phyloP scores from a whole-genome alignment of 257 asterid genomes.

The Thymus quinquecostatus region DNA sequence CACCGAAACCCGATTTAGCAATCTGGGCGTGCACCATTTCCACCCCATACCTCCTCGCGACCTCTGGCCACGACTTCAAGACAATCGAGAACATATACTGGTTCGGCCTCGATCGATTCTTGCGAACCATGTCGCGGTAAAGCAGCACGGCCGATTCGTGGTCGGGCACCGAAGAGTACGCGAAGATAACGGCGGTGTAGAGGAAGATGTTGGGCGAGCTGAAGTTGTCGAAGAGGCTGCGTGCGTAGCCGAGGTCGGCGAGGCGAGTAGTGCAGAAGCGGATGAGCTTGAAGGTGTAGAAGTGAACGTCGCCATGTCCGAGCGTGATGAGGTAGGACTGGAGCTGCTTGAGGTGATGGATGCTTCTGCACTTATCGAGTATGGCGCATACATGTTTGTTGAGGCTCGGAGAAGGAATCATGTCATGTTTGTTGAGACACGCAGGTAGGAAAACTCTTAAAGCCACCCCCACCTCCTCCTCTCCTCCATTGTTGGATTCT shows the following conservation, averaged over 20 bases:
- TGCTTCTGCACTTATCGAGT: slow-evolving; percentile 55
- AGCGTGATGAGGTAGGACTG: slow-evolving; percentile 67
- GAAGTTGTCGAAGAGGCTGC: slow-evolving; percentile 65
- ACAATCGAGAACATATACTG: slow-evolving; percentile 63
- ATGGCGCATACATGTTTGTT: slow-evolving; percentile 49
- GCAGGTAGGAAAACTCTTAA: background rate
- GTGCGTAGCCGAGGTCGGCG: slow-evolving; percentile 58
- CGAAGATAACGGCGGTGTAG: slow-evolving; percentile 61
- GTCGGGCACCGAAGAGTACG: slow-evolving; percentile 47
- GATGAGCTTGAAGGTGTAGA: slow-evolving; percentile 77
- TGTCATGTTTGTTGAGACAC: slow-evolving; percentile 24
- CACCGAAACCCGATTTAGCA: slow-evolving; percentile 55
- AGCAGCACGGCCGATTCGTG: slow-evolving; percentile 54
- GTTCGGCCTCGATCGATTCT: slow-evolving; percentile 57
- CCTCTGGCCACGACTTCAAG: slow-evolving; percentile 64
- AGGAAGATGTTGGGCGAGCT: slow-evolving; percentile 57
- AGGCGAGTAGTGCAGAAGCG: slow-evolving; percentile 67
- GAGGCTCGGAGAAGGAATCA: slow-evolving; percentile 51
- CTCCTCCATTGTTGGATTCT: too few relatives aligned
- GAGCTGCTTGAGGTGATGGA: slow-evolving; percentile 70
- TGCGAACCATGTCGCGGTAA: slow-evolving; percentile 64
- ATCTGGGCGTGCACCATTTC: slow-evolving; percentile 69
- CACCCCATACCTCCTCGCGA: slow-evolving; percentile 50
- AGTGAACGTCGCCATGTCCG: slow-evolving; percentile 69
- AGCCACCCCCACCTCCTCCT: too few relatives aligned